Evolutionary conservation across 1,139 yeast genomes (phyloP).

Genomic region (Blastobotrys buckinghamii): DNA sequence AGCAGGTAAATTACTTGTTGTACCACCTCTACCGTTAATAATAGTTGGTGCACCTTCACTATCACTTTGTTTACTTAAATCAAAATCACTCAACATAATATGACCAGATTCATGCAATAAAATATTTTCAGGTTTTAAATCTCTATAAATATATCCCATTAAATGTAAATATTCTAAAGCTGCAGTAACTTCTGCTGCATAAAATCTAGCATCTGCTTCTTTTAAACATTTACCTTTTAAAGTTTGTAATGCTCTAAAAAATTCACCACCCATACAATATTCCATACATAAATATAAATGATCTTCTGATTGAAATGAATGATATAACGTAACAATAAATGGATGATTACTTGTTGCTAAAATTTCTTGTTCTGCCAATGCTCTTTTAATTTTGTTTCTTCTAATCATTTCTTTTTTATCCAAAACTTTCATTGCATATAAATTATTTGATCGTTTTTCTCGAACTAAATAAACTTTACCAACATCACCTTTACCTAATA

Average conservation of each 20-base stretch:
- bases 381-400: constrained; percentile 89
- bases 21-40: constrained; percentile 30
- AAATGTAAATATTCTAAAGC: constrained; percentile 92
- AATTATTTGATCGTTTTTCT: constrained; percentile 65
- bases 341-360: constrained; percentile 95
- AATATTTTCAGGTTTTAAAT: constrained; percentile 92
- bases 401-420: constrained; percentile 91
- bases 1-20: constrained; percentile 33
- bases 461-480: constrained; percentile 92
- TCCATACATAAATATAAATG: constrained; percentile 96
- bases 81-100: constrained; percentile 96
- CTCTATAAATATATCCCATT: constrained; percentile 95
- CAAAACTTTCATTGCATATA: constrained; percentile 90
- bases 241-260: constrained; percentile 92
- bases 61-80: constrained; percentile 83
- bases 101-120: constrained; percentile 93
- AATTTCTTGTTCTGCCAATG: constrained; percentile 94
- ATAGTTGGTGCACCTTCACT: constrained; percentile 46
- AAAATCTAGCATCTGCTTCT: constrained; percentile 86
- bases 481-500: constrained; percentile 95
- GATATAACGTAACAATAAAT: constrained; percentile 91
- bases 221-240: constrained; percentile 78
- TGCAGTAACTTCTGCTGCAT: constrained; percentile 96
- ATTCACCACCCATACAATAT: constrained; percentile 99
- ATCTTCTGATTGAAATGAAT: constrained; percentile 93